phyloP scores from a whole-genome alignment of 192 early-diverging fungal genomes.

The Diversispora eburnea region DNA sequence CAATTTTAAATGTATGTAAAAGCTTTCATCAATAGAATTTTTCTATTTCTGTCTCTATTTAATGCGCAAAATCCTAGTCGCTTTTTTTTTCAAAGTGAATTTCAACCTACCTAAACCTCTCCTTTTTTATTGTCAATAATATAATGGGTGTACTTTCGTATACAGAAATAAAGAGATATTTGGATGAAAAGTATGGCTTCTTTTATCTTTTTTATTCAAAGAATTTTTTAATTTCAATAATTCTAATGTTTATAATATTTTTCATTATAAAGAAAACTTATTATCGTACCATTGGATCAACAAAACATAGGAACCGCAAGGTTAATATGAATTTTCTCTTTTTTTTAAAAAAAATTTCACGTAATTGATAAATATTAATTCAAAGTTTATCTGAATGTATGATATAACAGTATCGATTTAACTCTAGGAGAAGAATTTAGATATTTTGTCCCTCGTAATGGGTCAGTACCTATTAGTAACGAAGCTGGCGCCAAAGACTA shows the following conservation, averaged over 20 bases:
- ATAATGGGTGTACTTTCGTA: constrained; percentile 22
- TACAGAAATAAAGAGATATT: constrained; percentile 20
- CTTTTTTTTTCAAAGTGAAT: too few relatives aligned
- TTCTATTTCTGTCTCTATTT: too few relatives aligned
- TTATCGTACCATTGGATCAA: constrained; percentile 18
- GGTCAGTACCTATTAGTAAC: constrained; percentile 24
- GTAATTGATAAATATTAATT: background rate
- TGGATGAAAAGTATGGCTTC: constrained; percentile 11
- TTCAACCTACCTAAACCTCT: too few relatives aligned
- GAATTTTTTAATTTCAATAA: too few relatives aligned
- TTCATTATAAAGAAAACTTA: constrained; percentile 16
- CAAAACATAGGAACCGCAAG: constrained; percentile 20
- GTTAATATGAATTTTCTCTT: background rate
- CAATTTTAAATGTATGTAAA: too few relatives aligned
- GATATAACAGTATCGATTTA: constrained; percentile 11
- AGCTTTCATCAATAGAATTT: too few relatives aligned
- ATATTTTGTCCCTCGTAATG: constrained; percentile 27
- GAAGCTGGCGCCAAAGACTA: constrained; percentile 27
- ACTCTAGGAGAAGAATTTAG: constrained; percentile 27
- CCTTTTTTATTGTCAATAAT: background rate
- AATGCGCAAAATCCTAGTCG: too few relatives aligned
- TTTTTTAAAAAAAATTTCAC: too few relatives aligned
- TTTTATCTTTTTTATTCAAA: background rate
- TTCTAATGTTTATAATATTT: too few relatives aligned
- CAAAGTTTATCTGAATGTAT: background rate